Base-by-base conservation (phyloP, 371 early-diverging fungal species). In the Homolaphlyctis polyrhiza region DNA sequence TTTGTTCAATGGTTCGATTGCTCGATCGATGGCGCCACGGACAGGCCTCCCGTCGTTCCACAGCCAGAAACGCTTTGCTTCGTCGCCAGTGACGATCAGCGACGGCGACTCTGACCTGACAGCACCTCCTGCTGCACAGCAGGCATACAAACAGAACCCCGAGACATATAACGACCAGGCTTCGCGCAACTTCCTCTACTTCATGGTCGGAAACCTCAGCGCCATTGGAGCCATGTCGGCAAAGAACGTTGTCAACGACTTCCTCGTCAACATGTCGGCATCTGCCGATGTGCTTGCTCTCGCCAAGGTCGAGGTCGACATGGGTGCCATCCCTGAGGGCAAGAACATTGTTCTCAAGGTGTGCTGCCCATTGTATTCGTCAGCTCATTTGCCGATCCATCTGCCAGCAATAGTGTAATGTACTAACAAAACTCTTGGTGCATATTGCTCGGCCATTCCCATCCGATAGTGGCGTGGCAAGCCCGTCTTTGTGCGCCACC, bases 281-380 rank as follows among this genome's bases (percentile, higher is more conserved):
- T 93, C 97, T 35, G 95, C 95, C 61, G 97, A 97, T 86, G 96
- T 96, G 35, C 83, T 97, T 77, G 98, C 98, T 63, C 79, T 97
- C 81, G 95, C 96, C 71, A 96, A 95, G 87, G 93, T 92, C 35
- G 98, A 97, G 85, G 90, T 97, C 33, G 93, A 95, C 58, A 79
- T 94, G 73, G 82, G 78, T 66, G 69, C 89, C 51, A 94, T 97
- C 73, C 98, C 98, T 36, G 93, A 95, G 70, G 98, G 97, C 62
- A 95, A 92, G 85, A 96, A 96, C 66, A 89, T 96, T 61, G 90
- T 92, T 35, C 83, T 97, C 82, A 97, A 96, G 75, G 75, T 75
- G 25, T 8, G 68, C 6, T 16, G 5, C 21, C 18, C 57, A 18
- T 47, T 47, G 29, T 28, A 34, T 13, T 57, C 51, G 51, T 51